Conservation (phyloP, 805 yeast genomes). For the Ogataea pilisensis region DNA sequence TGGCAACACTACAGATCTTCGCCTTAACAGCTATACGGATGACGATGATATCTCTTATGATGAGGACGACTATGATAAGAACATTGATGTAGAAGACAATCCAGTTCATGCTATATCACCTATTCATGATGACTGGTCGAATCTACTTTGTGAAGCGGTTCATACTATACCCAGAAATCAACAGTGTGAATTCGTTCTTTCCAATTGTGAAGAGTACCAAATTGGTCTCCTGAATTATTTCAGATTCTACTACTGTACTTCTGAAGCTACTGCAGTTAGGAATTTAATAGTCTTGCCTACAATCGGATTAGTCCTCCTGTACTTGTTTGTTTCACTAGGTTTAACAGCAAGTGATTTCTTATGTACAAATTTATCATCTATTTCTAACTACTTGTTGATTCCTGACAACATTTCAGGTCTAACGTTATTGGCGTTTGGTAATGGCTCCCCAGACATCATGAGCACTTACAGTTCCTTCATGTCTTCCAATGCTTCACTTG, state of each 20-base stretch:
- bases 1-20: not conserved
- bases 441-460: constrained; percentile 87
- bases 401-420: constrained; percentile 85
- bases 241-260: constrained; percentile 28
- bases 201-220: constrained; percentile 24
- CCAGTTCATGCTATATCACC: not conserved
- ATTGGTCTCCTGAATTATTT: constrained; percentile 29
- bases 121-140: constrained; percentile 1
- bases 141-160: constrained; percentile 18
- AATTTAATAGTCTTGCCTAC: constrained; percentile 21
- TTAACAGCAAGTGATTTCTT: constrained; percentile 78
- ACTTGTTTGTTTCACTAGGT: constrained; percentile 65
- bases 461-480: constrained; percentile 80
- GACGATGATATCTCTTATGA: not conserved
- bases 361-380: constrained; percentile 73
- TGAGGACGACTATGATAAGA: not conserved
- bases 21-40: not conserved
- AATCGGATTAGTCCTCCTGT: constrained; percentile 19
- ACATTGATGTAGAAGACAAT: not conserved
- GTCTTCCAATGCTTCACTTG: constrained; percentile 64
- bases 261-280: constrained; percentile 9
- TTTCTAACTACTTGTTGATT: constrained; percentile 59
- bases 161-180: constrained; percentile 18
- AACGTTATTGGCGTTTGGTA: constrained; percentile 85
- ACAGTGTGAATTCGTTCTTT: constrained; percentile 28